Base-by-base conservation (phyloP, 306 rosid genomes). In the Cucurbita moschata region DNA sequence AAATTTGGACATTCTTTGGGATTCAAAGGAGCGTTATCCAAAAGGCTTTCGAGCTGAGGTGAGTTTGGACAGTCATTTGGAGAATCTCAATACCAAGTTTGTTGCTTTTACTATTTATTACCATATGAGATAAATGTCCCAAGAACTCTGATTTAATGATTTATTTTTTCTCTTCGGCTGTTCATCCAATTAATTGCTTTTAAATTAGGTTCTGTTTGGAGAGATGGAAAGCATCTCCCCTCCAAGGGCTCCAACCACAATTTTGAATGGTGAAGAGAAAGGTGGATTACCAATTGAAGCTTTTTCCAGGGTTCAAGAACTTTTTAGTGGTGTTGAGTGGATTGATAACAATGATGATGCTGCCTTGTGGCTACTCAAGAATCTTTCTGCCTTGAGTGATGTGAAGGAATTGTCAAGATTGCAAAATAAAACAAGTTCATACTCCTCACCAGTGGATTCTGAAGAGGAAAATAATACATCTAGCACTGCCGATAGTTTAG, bases 211-310 rank as follows among this genome's bases (percentile, higher is more conserved):
- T 73, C 83, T 94, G 83, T 94, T 90, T 88, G 98, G 97, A 76
- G 98, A 94, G 79, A 88, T 90, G 73, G 98, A 90, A 66, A 90
- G 75, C 80, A 80, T 86, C 57, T 87, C 92, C 85, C 92, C 96
- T 59, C 89, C 85, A 21, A 88, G 83, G 81, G 92, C 88, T 76
- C 94, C 94, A 0, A 86, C 86, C 42, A 73, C 88, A 46, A 89
- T 90, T 59, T 85, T 94, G 81, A 88, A 90, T 84, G 96, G 96
- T 4, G 98, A 94, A 79, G 94, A 90, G 87, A 94, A 83, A 81
- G 97, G 98, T 79, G 98, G 98, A 70, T 80, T 94, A 79, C 98
- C 98, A 23, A 84, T 90, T 72, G 98, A 94, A 84, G 97, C 98
- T 51, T 94, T 94, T 86, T 90, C 98, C 71, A 88, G 89, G 84